Conservation (phyloP, 257 asterid species). For the Nicotiana sylvestris region DNA sequence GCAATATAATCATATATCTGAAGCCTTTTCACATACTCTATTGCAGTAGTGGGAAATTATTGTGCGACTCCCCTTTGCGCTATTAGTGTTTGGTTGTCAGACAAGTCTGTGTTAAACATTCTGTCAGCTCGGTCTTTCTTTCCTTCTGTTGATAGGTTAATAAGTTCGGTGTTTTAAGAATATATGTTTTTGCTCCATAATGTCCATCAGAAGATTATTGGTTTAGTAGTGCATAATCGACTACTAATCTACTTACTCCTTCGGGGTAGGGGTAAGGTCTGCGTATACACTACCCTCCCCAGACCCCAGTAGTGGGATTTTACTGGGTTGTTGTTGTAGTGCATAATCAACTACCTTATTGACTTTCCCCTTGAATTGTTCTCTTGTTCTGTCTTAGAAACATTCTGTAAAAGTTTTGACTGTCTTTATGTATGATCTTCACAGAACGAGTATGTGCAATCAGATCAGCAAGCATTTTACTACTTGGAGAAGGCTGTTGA, state of each 20-base stretch:
- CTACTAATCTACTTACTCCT: no score
- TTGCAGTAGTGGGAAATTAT: not conserved
- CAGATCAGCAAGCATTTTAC: constrained; percentile 85
- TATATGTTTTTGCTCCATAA: not conserved
- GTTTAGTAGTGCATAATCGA: not conserved
- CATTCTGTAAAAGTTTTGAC: not conserved
- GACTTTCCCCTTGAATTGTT: not conserved
- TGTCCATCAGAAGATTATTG: not conserved
- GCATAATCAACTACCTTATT: not conserved
- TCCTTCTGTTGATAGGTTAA: not conserved
- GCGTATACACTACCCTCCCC: no score
- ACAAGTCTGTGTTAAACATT: not conserved
- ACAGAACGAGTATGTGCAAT: constrained; percentile 76
- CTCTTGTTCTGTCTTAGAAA: not conserved
- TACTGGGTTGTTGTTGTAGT: no score
- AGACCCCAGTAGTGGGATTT: no score
- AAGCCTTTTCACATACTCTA: not conserved
- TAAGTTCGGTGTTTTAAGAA: not conserved
- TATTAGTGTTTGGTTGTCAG: not conserved
- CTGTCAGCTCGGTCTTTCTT: not conserved
- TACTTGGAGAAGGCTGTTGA: constrained; percentile 86
- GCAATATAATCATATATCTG: not conserved
- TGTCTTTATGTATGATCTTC: constrained; percentile 4
- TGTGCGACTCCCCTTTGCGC: no score
- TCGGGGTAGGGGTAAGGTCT: no score